Evolutionary conservation across 495 filamentous ascomycete genomes (phyloP).

Genomic region (Tuber brumale): DNA sequence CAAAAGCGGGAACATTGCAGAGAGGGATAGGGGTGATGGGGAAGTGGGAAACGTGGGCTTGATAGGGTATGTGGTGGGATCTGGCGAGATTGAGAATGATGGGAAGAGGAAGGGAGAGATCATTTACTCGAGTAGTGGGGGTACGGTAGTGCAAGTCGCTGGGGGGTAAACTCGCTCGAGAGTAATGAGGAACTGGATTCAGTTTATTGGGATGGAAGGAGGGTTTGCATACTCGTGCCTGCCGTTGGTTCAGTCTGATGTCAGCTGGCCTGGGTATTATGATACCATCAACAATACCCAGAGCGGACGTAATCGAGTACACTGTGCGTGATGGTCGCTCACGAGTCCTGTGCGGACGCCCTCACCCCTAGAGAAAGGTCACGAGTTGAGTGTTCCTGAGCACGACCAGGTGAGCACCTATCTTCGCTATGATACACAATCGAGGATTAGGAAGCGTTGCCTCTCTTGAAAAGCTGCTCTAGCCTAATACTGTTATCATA

Average conservation of each 20-base stretch:
- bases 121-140: not conserved
- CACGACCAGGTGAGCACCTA: not conserved
- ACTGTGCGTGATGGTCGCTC: not conserved
- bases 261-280: not conserved
- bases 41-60: too few relatives aligned
- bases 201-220: not conserved
- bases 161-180: not conserved
- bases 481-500: not conserved
- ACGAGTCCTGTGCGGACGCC: not conserved
- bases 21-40: too few relatives aligned
- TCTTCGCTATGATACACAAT: not conserved
- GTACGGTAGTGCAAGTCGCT: not conserved
- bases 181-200: not conserved
- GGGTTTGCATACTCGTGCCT: not conserved
- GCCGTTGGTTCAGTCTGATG: not conserved
- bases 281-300: not conserved
- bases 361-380: not conserved
- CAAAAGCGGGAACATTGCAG: too few relatives aligned
- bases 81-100: not conserved
- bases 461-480: not conserved
- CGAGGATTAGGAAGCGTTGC: not conserved
- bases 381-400: not conserved
- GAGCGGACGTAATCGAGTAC: not conserved
- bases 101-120: too few relatives aligned
- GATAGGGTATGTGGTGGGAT: not conserved